Base-by-base conservation (phyloP, 2,329 filamentous ascomycete genomes). In the Aureobasidium sp. region DNA sequence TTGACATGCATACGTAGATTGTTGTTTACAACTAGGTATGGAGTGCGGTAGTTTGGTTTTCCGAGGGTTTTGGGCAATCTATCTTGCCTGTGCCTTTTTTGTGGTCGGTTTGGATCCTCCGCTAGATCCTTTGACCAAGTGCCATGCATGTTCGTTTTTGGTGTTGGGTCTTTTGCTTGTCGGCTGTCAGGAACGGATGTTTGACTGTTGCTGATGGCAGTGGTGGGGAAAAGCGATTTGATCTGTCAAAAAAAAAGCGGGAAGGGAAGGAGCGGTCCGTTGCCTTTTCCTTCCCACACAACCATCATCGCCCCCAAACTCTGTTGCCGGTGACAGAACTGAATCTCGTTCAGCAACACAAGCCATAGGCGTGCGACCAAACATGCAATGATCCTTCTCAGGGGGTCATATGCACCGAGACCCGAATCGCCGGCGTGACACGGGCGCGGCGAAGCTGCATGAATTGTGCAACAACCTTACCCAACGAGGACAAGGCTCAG, bases 391-490 rank as follows among this genome's bases (percentile, higher is more conserved):
- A 42, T 55, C 38, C 51, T 55, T 55, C 38, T 55, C 51, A 55
- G 51, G 51, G 50, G 51, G 10, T 43, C 27, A 31, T 40, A 40
- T 55, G 51, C 38, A 43, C 38, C 51, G 25, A 43, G 33, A 53
- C 21, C 51, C 51, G 11, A 46, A 46, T 57, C 53, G 40, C 19
- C 53, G 53, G 40, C 33, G 53, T 57, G 53, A 46, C 40, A 57
- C 53, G 53, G 53, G 53, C 40, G 51, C 37, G 37, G 53, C 37
- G 53, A 57, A 57, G 23, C 29, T 57, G 53, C 53, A 57, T 57
- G 53, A n/a, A 37, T 42, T 57, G 53, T 57, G 40, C 53, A 57
- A 57, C 53, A 55, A 35, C 53, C 40, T 57, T 57, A 57, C 53
- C 53, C 19, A 57, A 40, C 35, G 29, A 19, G 53, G 53, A 40